Conservation (phyloP, 352 stramenopile species). For the Pythium plurisporium region DNA sequence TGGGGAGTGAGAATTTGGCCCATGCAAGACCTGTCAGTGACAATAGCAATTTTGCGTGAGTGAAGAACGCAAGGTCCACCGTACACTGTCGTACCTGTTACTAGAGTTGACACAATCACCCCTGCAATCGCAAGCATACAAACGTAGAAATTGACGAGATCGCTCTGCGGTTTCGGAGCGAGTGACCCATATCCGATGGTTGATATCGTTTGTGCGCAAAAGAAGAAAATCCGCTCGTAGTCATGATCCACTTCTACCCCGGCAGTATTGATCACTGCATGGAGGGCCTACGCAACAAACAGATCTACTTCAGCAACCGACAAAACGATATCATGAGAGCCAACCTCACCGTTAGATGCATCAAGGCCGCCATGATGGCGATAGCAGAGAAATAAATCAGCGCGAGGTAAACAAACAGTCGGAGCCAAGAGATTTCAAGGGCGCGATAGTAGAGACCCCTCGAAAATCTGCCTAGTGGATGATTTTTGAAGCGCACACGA, state of each 20-base stretch:
- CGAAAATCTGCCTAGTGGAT: conserved; percentile 32
- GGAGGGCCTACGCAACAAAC: conserved; percentile 1
- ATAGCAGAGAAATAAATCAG: conserved; percentile 37
- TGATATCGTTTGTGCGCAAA: conserved; percentile 58
- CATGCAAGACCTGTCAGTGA: conserved; percentile 64
- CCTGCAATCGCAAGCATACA: conserved; percentile 44
- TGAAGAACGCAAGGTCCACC: too few species aligned
- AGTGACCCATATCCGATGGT: conserved; percentile 49
- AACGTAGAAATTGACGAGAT: conserved; percentile 59
- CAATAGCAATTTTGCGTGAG: too few species aligned
- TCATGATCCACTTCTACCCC: conserved; percentile 8
- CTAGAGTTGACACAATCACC: conserved; percentile 39
- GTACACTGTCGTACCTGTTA: conserved; percentile 29
- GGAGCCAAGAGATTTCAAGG: conserved; percentile 38
- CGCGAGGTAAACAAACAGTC: conserved; percentile 34
- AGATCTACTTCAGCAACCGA: background rate
- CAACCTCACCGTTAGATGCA: conserved; percentile 38
- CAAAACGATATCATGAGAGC: background rate
- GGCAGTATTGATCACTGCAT: conserved; percentile 21
- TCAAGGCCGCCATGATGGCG: conserved; percentile 32
- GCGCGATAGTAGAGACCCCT: conserved; percentile 53
- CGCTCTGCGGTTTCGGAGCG: conserved; percentile 37
- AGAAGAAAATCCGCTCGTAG: conserved; percentile 49
- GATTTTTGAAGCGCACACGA: conserved; percentile 40
- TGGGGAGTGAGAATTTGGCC: conserved; percentile 63